A percentile compares a stretch with the other conserved stretches of the same genome.
Evolutionary conservation across 495 filamentous ascomycete species (phyloP).

Genomic region (Aspergillus homomorphus): DNA sequence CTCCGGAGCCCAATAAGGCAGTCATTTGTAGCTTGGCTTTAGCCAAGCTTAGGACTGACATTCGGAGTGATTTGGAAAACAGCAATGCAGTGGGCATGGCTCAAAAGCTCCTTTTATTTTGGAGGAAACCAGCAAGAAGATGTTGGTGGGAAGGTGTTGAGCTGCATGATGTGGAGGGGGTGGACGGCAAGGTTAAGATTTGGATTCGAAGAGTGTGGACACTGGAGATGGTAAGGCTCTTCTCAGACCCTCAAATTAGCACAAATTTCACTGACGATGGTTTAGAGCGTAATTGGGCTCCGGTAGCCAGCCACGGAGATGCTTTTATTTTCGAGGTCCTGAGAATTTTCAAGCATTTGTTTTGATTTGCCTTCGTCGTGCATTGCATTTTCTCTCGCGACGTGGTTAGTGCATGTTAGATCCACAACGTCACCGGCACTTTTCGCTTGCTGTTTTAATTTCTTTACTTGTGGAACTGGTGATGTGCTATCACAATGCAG

Average conservation of each 20-base stretch:
- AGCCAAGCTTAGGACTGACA: constrained; percentile 87
- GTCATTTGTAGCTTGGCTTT: constrained; percentile 96
- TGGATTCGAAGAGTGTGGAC: constrained; percentile 99
- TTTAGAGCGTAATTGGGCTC: constrained; percentile 80
- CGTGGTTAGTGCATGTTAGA: constrained; percentile 15
- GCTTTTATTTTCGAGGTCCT: background rate
- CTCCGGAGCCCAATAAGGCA: constrained; percentile 93
- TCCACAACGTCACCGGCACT: constrained; percentile 13
- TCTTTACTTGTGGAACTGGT: constrained; percentile 22
- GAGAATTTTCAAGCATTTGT: constrained; percentile 1
- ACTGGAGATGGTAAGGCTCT: constrained; percentile 78
- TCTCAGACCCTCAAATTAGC: background rate
- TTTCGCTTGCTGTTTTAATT: constrained; percentile 15
- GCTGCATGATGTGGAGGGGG: constrained; percentile 80
- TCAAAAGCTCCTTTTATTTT: constrained; percentile 96
- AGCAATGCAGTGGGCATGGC: constrained; percentile 94
- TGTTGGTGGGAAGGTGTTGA: constrained; percentile 99
- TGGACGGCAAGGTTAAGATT: constrained; percentile 90
- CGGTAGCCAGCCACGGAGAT: constrained; percentile 48
- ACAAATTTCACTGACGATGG: constrained; percentile 24
- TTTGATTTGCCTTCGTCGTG: constrained; percentile 16
- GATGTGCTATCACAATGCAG: constrained; percentile 23
- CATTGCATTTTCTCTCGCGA: constrained; percentile 10
- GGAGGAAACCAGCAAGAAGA: constrained; percentile 91
- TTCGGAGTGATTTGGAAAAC: constrained; percentile 71